These are phyloP conservation scores for Candida insectalens DNA, from an alignment of 805 yeast genomes.

Conservation along the genomic window DNA sequence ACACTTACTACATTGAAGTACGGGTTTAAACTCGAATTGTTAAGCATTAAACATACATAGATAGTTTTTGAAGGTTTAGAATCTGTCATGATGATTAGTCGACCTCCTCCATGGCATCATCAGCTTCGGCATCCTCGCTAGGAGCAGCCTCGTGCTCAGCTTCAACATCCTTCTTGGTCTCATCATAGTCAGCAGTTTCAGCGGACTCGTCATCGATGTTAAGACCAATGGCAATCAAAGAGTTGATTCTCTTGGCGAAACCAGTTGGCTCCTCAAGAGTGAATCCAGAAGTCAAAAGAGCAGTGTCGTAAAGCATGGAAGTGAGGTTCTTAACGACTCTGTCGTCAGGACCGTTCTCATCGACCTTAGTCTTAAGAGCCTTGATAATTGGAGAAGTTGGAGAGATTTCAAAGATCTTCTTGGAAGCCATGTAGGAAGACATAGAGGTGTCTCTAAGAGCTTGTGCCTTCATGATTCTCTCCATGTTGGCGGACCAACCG, in stretches of 20 bases:
- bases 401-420: constrained; percentile 98
- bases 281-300: constrained; percentile 97
- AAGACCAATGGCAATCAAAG: constrained; percentile 95
- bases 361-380: constrained; percentile 95
- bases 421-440: constrained; percentile 99
- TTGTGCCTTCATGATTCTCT: constrained; percentile 99
- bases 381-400: constrained; percentile 92
- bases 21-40: neutral
- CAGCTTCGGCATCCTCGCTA: constrained; percentile 63
- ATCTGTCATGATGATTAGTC: constrained; percentile 67
- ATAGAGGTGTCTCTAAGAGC: constrained; percentile 97
- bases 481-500: constrained; percentile 99
- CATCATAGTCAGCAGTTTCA: constrained; percentile 26
- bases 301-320: constrained; percentile 93
- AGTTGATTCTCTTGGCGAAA: constrained; percentile 95
- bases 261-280: constrained; percentile 97
- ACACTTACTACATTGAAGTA: neutral
- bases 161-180: constrained; percentile 27
- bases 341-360: constrained; percentile 94
- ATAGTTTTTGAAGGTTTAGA: no score
- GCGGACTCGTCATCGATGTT: constrained; percentile 81
- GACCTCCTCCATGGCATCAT: constrained; percentile 98
- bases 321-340: constrained; percentile 98
- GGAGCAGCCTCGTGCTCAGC: constrained; percentile 33
- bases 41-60: neutral